Base-by-base conservation (phyloP, 305 asterid genomes). In the Caryopteris hybrid region DNA sequence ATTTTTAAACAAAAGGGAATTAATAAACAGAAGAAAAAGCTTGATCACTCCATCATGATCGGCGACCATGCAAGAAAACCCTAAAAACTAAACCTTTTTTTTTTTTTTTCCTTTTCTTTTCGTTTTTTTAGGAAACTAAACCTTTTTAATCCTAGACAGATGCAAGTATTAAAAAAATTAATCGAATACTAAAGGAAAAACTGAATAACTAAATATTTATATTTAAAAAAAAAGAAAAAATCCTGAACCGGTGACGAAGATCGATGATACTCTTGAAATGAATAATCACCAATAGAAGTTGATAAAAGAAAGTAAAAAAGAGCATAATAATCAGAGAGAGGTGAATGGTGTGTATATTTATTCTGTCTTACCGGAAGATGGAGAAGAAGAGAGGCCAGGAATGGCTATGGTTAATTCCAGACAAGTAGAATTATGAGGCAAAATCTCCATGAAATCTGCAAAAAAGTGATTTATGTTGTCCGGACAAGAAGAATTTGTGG, bases 331-430 rank as follows among this genome's bases (percentile, higher is more conserved):
- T n/a, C n/a, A n/a, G n/a, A n/a, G n/a, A n/a, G n/a, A n/a, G n/a
- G n/a, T n/a, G n/a, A n/a, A n/a, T n/a, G 33, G 43, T 13, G 0
- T 17, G 57, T n/a, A 36, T 13, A 17, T 13, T 5, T 20, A 6
- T 42, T 31, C 10, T 29, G 9, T 14, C 58, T 71, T 54, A 85
- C 89, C 86, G 34, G 83, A 79, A 74, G 86, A 74, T 42, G 77
- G 67, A 61, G 87, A 82, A 56, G 94, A 81, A 65, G 80, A 71
- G 46, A 76, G 72, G 57, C 85, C 83, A 1, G 89, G 89, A 57
- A 85, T 74, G 50, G 95, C 86, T 48, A 85, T 88, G 69, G 79
- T 77, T 46, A 88, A 63, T 72, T 88, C 95, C 83, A 88, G 74
- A 74, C 76, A 66, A 20, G 83, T 51, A 25, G 80, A 74, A 74